These are phyloP conservation scores for Aspergillus ellipticus DNA, from an alignment of 495 filamentous ascomycete genomes.

Conservation along the genomic window DNA sequence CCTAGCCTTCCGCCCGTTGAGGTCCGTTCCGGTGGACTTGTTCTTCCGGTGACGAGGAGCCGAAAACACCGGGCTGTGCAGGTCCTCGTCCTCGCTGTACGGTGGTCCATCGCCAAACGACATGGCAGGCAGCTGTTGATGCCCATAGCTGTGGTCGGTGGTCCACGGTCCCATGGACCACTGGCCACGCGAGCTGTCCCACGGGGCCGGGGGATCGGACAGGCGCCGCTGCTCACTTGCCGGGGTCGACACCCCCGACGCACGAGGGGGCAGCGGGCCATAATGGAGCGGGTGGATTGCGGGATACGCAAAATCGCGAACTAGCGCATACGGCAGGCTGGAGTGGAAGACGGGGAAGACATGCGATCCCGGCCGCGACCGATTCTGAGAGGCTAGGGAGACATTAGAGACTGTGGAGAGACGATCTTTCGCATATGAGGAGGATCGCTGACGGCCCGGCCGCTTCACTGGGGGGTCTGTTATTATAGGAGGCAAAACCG, in stretches of 20 bases:
- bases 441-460: constrained; percentile 57
- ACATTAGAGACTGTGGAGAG: constrained; percentile 64
- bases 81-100: constrained; percentile 95
- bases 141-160: constrained; percentile 39
- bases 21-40: constrained; percentile 57
- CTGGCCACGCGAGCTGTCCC: constrained; percentile 48
- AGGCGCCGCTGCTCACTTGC: constrained; percentile 74
- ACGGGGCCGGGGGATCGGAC: constrained; percentile 71
- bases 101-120: constrained; percentile 89
- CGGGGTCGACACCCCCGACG: constrained; percentile 81
- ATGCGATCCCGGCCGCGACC: constrained; percentile 71
- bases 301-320: constrained; percentile 95
- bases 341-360: constrained; percentile 82
- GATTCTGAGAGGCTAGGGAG: constrained; percentile 51
- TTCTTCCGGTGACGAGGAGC: constrained; percentile 77
- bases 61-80: constrained; percentile 82
- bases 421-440: constrained; percentile 70
- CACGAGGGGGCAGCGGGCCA: constrained; percentile 72
- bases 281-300: constrained; percentile 83
- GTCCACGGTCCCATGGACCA: constrained; percentile 52
- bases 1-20: constrained; percentile 45
- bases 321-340: constrained; percentile 80
- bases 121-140: constrained; percentile 73
- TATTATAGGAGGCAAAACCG: constrained; percentile 42
- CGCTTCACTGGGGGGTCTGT: constrained; percentile 36